These are phyloP conservation scores for Kwoniella dendrophila DNA, from an alignment of 768 basidiomycete genomes.

Conservation along the genomic window DNA sequence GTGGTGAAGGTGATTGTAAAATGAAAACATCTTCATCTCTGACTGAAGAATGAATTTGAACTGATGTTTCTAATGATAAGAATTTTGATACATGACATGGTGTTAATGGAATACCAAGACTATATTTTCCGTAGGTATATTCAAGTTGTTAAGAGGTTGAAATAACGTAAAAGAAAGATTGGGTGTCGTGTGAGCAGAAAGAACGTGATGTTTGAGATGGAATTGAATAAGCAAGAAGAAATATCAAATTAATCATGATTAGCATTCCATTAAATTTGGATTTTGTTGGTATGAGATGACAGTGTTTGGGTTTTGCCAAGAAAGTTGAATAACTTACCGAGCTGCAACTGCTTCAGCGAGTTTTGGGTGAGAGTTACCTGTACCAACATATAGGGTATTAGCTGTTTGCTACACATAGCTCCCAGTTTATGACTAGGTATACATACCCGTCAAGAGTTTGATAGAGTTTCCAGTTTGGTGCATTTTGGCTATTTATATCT, in stretches of 20 bases:
- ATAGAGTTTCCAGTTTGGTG: conserved; percentile 56
- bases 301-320: not conserved
- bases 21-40: conserved; percentile 99
- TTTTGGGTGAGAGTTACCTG: conserved; percentile 93
- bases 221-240: not conserved
- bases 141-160: too few species aligned
- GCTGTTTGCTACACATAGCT: not conserved
- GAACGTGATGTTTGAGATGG: not conserved
- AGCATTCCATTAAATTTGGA: not conserved
- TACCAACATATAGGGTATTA: not conserved
- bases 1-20: conserved; percentile 66
- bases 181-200: not conserved
- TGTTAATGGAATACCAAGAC: conserved; percentile 85
- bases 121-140: too few species aligned
- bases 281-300: not conserved
- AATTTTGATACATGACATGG: conserved; percentile 85
- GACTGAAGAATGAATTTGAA: conserved; percentile 90
- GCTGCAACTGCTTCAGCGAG: conserved; percentile 90
- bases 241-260: not conserved
- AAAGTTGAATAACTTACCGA: conserved; percentile 64
- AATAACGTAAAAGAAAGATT: too few species aligned
- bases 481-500: conserved; percentile 24
- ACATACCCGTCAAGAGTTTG: conserved; percentile 55
- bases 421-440: too few species aligned
- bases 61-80: conserved; percentile 86